These are phyloP conservation scores for Urostyla sp. DNA, from an alignment of 73 alveolate species.

Conservation along the genomic window DNA sequence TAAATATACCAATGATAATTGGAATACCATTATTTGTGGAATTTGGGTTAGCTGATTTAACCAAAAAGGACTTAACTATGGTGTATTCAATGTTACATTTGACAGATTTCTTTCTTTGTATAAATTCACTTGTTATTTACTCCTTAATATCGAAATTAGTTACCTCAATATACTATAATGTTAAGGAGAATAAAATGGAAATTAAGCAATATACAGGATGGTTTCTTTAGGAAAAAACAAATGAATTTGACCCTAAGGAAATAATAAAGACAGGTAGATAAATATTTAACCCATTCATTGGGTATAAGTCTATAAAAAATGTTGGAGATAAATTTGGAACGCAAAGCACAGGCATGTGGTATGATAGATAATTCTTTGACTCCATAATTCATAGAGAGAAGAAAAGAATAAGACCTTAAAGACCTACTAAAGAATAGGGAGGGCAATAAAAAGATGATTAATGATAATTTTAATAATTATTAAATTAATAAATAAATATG, in stretches of 20 bases:
- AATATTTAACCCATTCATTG: slow-evolving; percentile 29
- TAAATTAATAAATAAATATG: no score
- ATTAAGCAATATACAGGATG: slow-evolving; percentile 5
- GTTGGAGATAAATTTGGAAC: slow-evolving; percentile 11
- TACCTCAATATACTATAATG: not conserved
- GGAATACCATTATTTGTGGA: slow-evolving; percentile 6
- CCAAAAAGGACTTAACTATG: not conserved
- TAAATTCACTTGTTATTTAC: slow-evolving; percentile 28
- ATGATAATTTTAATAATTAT: not conserved
- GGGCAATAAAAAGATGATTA: not conserved
- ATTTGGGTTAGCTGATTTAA: not conserved
- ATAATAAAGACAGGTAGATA: not conserved
- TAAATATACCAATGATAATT: slow-evolving; percentile 14
- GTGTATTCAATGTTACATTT: not conserved
- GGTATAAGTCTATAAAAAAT: slow-evolving; percentile 13
- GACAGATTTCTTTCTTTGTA: slow-evolving; percentile 41
- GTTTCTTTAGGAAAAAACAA: not conserved
- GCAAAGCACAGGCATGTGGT: slow-evolving; percentile 37
- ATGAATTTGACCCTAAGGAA: slow-evolving; percentile 32
- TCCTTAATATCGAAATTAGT: slow-evolving; percentile 2
- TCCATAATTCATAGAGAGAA: slow-evolving; percentile 21
- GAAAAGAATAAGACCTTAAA: slow-evolving; percentile 11
- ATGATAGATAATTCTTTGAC: slow-evolving; percentile 34
- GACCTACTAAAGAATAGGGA: not conserved
- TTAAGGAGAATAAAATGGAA: slow-evolving; percentile 17